These are phyloP conservation scores for Candida quercuum DNA, from an alignment of 805 yeast genomes.

Conservation along the genomic window DNA sequence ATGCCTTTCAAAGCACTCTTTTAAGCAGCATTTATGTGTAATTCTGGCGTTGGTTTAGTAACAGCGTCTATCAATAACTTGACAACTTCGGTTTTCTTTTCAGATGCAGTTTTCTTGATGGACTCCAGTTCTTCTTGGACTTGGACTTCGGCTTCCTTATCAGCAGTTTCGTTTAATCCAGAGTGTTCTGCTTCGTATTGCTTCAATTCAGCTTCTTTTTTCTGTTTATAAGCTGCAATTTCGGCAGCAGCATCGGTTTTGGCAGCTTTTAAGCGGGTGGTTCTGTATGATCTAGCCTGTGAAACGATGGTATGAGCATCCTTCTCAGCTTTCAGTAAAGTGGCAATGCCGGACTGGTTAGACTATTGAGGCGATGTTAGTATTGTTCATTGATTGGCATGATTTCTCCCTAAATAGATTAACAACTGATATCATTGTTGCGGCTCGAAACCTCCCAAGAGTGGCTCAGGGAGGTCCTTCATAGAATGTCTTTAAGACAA, in stretches of 20 bases:
- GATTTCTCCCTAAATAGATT: background rate
- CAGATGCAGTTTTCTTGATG: conserved; percentile 59
- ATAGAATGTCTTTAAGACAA: too few species aligned
- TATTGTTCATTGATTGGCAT: background rate
- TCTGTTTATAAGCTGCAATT: conserved; percentile 76
- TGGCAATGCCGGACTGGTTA: conserved; percentile 19
- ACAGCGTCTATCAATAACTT: conserved; percentile 77
- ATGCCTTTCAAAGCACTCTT: background rate
- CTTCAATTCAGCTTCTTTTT: conserved; percentile 79
- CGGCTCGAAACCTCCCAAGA: too few species aligned
- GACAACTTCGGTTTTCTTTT: conserved; percentile 63
- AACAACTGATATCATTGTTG: too few species aligned
- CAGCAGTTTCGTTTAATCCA: conserved; percentile 71
- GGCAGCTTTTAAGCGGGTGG: conserved; percentile 87
- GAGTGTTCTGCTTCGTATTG: conserved; percentile 66
- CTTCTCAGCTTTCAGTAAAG: conserved; percentile 67
- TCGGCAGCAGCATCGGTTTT: conserved; percentile 89
- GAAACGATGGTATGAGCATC: conserved; percentile 95
- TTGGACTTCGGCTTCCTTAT: conserved; percentile 68
- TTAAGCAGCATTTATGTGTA: conserved; percentile 67
- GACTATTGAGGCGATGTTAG: too few species aligned
- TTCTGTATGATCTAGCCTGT: conserved; percentile 87
- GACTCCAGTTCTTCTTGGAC: conserved; percentile 66
- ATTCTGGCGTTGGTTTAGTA: conserved; percentile 70
- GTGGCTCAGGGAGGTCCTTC: too few species aligned